A percentile compares a stretch with the other conserved stretches of the same genome.
These are phyloP conservation scores for Rhodamnia argentea DNA, from an alignment of 345 rosid genomes.

Conservation along the genomic window DNA sequence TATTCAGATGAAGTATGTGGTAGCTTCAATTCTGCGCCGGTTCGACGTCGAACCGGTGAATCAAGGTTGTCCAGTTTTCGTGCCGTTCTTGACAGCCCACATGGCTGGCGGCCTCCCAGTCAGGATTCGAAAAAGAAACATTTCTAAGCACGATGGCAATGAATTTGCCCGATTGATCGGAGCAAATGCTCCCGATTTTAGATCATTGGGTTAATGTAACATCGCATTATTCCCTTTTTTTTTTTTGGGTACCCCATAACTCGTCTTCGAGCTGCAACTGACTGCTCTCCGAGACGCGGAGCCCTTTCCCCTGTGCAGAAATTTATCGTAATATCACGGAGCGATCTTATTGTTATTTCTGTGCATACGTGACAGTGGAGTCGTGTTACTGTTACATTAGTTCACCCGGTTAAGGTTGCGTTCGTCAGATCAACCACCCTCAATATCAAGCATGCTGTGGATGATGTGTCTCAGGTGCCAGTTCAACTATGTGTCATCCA, in stretches of 20 bases:
- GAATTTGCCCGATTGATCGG: not conserved
- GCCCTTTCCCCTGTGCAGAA: not conserved
- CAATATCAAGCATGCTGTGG: not conserved
- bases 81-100: constrained; percentile 38
- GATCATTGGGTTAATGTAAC: not conserved
- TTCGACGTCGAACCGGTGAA: constrained; percentile 13
- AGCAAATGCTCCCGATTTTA: not conserved
- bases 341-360: not conserved
- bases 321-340: not conserved
- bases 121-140: constrained; percentile 6
- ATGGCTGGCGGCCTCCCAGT: constrained; percentile 37
- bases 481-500: not conserved
- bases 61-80: constrained; percentile 18
- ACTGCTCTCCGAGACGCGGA: not conserved
- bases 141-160: not conserved
- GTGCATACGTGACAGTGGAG: not conserved
- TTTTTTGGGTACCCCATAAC: not conserved
- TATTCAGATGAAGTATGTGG: constrained; percentile 38
- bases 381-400: not conserved
- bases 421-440: not conserved
- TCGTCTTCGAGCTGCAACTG: not conserved
- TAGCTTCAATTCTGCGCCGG: constrained; percentile 18
- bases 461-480: not conserved
- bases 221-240: not conserved
- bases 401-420: not conserved